These are phyloP conservation scores for Arachis stenosperma DNA, from an alignment of 306 rosid genomes.

Conservation along the genomic window DNA sequence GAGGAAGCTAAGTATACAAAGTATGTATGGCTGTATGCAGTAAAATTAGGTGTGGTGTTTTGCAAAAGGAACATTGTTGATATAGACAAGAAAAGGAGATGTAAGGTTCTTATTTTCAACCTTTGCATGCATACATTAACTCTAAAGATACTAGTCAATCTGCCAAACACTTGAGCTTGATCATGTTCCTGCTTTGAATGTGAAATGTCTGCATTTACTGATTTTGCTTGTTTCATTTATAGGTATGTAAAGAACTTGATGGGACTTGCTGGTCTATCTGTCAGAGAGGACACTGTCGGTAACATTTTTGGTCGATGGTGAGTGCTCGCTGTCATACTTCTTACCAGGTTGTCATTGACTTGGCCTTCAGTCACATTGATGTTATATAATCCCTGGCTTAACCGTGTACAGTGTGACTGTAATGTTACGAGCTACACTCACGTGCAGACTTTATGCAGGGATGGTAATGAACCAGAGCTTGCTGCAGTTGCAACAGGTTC, in stretches of 20 bases:
- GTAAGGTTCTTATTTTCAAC: slow-evolving; percentile 1
- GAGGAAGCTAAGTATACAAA: background rate
- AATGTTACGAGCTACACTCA: slow-evolving; percentile 8
- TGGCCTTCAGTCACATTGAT: slow-evolving; percentile 26
- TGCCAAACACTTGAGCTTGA: background rate
- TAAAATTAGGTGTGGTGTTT: slow-evolving; percentile 10
- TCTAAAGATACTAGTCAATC: slow-evolving; percentile 12
- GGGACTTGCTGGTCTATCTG: slow-evolving; percentile 82
- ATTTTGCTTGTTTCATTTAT: slow-evolving; percentile 42
- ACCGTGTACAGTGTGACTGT: background rate
- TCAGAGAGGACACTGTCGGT: slow-evolving; percentile 95
- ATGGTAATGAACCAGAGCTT: slow-evolving; percentile 71
- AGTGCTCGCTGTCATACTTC: slow-evolving; percentile 38
- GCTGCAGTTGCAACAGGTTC: slow-evolving; percentile 94
- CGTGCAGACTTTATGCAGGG: slow-evolving; percentile 55
- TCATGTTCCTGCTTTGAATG: slow-evolving; percentile 16
- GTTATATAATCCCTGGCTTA: background rate
- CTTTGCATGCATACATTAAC: slow-evolving; percentile 1
- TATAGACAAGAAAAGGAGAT: slow-evolving; percentile 22
- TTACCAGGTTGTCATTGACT: background rate
- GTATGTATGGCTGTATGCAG: background rate
- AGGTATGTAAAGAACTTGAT: slow-evolving; percentile 83
- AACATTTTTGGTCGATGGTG: slow-evolving; percentile 94
- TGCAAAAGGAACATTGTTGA: slow-evolving; percentile 18
- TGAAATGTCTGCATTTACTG: slow-evolving; percentile 18